phyloP scores from a whole-genome alignment of 495 filamentous ascomycete genomes.

The Penicillium ochrochloron region DNA sequence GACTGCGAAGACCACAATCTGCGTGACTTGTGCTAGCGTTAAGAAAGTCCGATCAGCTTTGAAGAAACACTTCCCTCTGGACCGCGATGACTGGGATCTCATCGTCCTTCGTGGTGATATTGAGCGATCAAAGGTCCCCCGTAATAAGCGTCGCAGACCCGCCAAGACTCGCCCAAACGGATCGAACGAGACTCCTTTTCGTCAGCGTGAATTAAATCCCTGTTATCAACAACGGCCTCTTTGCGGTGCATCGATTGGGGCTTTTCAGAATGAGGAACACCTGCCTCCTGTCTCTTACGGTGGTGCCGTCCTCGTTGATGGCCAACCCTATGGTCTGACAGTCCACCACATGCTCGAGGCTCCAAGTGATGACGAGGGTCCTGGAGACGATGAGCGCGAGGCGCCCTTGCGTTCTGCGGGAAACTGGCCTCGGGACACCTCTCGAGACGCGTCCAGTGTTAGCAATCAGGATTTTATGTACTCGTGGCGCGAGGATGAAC shows the following conservation, averaged over 20 bases:
- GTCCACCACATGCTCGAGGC: slow-evolving; percentile 95
- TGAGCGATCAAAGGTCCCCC: slow-evolving; percentile 64
- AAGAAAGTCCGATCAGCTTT: slow-evolving; percentile 71
- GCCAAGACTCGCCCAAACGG: slow-evolving; percentile 41
- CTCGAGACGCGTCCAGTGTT: slow-evolving; percentile 21
- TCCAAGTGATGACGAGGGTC: slow-evolving; percentile 64
- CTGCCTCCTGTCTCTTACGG: slow-evolving; percentile 89
- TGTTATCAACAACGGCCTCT: slow-evolving; percentile 73
- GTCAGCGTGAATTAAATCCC: slow-evolving; percentile 42
- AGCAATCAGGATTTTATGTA: slow-evolving; percentile 36
- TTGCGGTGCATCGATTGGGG: slow-evolving; percentile 91
- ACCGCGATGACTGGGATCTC: slow-evolving; percentile 58
- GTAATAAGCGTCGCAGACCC: slow-evolving; percentile 50
- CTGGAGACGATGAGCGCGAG: slow-evolving; percentile 35
- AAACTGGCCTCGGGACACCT: slow-evolving; percentile 34
- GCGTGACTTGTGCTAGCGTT: slow-evolving; percentile 75
- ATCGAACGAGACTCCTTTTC: slow-evolving; percentile 37
- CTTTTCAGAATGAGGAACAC: slow-evolving; percentile 81
- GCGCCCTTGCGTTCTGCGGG: slow-evolving; percentile 42
- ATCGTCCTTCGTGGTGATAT: slow-evolving; percentile 73
- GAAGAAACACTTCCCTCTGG: slow-evolving; percentile 71
- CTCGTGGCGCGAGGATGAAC: slow-evolving; percentile 39
- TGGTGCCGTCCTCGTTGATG: slow-evolving; percentile 82
- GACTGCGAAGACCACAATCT: slow-evolving; percentile 70
- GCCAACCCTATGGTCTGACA: slow-evolving; percentile 85